A percentile compares a stretch with the other conserved stretches of the same genome.
Evolutionary conservation across 1,284 basidiomycete species (phyloP).

Genomic region (Marasmius tenuissimus): DNA sequence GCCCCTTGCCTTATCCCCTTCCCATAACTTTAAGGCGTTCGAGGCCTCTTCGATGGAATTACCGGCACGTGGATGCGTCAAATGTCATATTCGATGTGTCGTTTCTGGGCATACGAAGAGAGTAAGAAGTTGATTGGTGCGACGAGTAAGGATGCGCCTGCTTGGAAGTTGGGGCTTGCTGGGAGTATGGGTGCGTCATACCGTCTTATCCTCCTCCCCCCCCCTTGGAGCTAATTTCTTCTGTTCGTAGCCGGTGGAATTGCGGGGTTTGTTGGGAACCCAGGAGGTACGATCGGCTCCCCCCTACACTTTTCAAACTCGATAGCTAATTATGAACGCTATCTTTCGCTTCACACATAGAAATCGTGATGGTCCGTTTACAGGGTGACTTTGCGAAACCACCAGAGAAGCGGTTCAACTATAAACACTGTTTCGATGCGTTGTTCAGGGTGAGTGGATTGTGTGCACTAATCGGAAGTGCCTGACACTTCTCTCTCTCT

Average conservation of each 20-base stretch:
- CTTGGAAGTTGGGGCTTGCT: constrained; percentile 80
- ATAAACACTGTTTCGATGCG: constrained; percentile 85
- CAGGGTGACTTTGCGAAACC: constrained; percentile 89
- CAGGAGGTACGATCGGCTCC: constrained; percentile 56
- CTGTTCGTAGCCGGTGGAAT: constrained; percentile 67
- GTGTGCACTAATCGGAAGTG: too few relatives aligned
- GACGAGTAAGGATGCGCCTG: constrained; percentile 58
- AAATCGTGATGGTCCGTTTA: constrained; percentile 85
- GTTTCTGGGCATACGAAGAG: constrained; percentile 93
- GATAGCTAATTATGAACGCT: too few relatives aligned
- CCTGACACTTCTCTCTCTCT: constrained; percentile 2
- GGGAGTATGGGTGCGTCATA: constrained; percentile 75
- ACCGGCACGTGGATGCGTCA: constrained; percentile 89
- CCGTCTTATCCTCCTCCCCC: too few relatives aligned
- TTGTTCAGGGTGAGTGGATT: constrained; percentile 75
- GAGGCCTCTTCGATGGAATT: constrained; percentile 85
- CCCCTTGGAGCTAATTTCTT: not conserved
- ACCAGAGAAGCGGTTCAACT: constrained; percentile 81
- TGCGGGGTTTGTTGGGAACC: constrained; percentile 84
- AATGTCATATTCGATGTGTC: constrained; percentile 91
- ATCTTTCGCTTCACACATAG: too few relatives aligned
- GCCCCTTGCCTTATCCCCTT: too few relatives aligned
- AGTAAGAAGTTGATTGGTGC: constrained; percentile 82
- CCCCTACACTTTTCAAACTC: too few relatives aligned
- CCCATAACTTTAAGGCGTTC: constrained; percentile 59